Evolutionary conservation across 192 early-diverging fungal genomes (phyloP).

Genomic region (Podila clonocystis): DNA sequence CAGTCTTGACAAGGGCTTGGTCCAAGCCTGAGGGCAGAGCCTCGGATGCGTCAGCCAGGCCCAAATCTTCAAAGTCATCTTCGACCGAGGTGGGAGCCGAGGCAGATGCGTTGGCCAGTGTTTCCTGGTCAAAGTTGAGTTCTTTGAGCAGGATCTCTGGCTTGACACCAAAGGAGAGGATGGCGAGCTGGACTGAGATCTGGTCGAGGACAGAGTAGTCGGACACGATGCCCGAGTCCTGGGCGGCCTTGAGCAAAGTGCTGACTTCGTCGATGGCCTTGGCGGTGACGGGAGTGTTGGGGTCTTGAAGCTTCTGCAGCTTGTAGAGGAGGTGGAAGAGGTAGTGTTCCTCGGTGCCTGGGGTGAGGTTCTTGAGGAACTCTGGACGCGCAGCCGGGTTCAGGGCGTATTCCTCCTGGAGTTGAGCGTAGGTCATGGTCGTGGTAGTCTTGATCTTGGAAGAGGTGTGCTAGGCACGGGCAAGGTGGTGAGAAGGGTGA

Average conservation of each 20-base stretch:
- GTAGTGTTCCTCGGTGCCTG: conserved; percentile 33
- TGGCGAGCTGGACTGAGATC: conserved; percentile 20
- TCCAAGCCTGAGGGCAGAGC: conserved; percentile 19
- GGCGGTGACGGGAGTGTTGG: conserved; percentile 15
- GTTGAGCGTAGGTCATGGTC: neutral
- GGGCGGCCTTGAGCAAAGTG: conserved; percentile 10
- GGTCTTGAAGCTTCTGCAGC: conserved; percentile 29
- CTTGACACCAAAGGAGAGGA: conserved; percentile 38
- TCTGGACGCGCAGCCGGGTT: conserved; percentile 21
- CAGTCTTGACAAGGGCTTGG: conserved; percentile 14
- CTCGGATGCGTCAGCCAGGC: neutral
- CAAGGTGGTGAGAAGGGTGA: neutral
- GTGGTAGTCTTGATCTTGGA: neutral
- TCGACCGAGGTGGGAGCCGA: neutral
- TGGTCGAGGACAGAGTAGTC: conserved; percentile 3
- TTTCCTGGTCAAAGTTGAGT: conserved; percentile 15
- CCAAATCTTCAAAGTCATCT: neutral
- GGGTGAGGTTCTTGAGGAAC: conserved; percentile 23
- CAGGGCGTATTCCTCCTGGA: conserved; percentile 42
- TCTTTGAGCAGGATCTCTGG: conserved; percentile 24
- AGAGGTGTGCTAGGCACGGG: neutral
- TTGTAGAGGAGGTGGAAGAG: conserved; percentile 25
- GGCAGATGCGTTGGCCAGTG: neutral
- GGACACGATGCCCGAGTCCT: conserved; percentile 17
- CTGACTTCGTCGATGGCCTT: conserved; percentile 21